Evolutionary conservation across 345 rosid genomes (phyloP).

Genomic region (Isatis tinctoria): DNA sequence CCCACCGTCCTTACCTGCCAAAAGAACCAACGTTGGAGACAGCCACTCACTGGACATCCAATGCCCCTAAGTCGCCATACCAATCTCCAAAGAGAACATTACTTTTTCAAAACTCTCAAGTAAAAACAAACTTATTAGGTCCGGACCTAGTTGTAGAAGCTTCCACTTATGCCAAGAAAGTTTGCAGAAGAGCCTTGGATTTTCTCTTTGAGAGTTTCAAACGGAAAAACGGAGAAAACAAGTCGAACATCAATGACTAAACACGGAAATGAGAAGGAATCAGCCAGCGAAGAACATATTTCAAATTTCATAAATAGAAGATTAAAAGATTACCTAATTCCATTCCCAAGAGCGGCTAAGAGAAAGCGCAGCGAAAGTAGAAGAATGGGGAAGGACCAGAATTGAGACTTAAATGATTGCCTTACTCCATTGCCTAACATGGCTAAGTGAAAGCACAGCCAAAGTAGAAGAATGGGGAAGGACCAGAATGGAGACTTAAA

Average conservation of each 20-base stretch:
- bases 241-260: not conserved
- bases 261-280: constrained; percentile 31
- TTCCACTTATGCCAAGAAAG: constrained; percentile 30
- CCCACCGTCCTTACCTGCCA: no score
- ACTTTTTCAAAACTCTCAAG: no score
- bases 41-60: no score
- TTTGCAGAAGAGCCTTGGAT: constrained; percentile 55
- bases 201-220: constrained; percentile 39
- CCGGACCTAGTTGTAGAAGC: constrained; percentile 27
- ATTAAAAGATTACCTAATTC: constrained; percentile 6
- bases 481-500: no score
- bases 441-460: no score
- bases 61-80: no score
- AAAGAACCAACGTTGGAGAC: no score
- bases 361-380: constrained; percentile 16
- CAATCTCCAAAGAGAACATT: no score
- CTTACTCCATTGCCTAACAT: no score
- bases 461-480: constrained; percentile 37
- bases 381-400: not conserved
- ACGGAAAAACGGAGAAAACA: constrained; percentile 18
- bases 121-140: no score
- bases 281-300: constrained; percentile 31
- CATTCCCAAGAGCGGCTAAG: constrained; percentile 38
- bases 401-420: constrained; percentile 15
- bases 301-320: constrained; percentile 31